Conservation (phyloP, 139 green algal species). For the Chlamydomonas sp. region DNA sequence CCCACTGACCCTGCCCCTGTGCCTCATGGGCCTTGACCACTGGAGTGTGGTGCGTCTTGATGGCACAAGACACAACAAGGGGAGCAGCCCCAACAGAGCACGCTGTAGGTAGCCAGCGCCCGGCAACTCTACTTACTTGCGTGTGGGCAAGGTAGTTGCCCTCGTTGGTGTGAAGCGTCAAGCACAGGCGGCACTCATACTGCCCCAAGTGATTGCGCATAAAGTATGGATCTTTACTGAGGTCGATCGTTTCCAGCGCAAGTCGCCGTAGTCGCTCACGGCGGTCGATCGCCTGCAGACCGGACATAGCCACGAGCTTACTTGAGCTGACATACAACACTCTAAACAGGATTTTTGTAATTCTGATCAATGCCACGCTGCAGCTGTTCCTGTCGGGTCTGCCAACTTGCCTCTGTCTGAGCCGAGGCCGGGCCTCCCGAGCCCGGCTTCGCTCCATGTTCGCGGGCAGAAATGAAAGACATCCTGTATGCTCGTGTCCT, state of each 20-base stretch:
- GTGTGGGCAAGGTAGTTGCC: constrained; percentile 99
- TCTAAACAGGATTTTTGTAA: not conserved
- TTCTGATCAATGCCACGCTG: not conserved
- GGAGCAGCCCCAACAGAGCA: not conserved
- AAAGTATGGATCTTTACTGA: constrained; percentile 99
- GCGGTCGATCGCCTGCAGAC: constrained; percentile 86
- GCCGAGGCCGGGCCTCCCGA: constrained; percentile 78
- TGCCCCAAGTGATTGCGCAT: constrained; percentile 98
- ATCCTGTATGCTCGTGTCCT: constrained; percentile 54
- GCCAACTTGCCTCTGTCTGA: constrained; percentile 79
- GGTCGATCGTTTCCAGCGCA: constrained; percentile 98
- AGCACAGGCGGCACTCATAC: constrained; percentile 95
- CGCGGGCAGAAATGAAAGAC: constrained; percentile 87
- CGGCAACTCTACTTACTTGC: constrained; percentile 66
- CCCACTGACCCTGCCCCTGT: no score
- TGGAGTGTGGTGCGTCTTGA: no score
- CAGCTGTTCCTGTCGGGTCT: not conserved
- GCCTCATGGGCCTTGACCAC: no score
- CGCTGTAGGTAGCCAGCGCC: no score
- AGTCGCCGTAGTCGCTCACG: constrained; percentile 93
- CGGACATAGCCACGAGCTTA: not conserved
- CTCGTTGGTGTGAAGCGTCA: constrained; percentile 99
- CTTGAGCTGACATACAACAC: not conserved
- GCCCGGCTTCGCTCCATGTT: constrained; percentile 91
- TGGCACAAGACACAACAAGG: not conserved